Percentiles rank a stretch among this genome's conserved stretches.
Conservation (phyloP, 1,284 basidiomycete species). For the Papiliotrema flavescens region DNA sequence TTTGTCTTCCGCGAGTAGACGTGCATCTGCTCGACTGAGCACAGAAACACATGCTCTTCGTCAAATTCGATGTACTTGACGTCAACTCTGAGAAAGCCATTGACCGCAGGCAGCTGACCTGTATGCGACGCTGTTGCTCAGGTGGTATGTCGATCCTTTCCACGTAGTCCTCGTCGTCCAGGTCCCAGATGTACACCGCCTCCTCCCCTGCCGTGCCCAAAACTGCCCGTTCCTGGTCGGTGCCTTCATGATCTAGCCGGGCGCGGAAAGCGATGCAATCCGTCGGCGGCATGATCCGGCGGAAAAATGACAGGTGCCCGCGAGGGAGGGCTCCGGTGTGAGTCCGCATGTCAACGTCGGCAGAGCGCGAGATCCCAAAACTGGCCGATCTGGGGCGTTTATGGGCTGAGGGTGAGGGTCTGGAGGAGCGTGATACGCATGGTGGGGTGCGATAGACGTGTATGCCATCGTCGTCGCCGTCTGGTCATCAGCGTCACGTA, state of each 20-base stretch:
- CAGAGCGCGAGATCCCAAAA: neutral
- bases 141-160: constrained; percentile 14
- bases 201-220: constrained; percentile 25
- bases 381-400: neutral
- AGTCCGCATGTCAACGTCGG: neutral
- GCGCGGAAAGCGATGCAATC: constrained; percentile 34
- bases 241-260: constrained; percentile 28
- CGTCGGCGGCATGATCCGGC: constrained; percentile 29
- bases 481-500: neutral
- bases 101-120: constrained; percentile 13
- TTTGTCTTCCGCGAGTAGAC: constrained; percentile 30
- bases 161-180: constrained; percentile 29
- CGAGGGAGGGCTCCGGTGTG: constrained; percentile 18
- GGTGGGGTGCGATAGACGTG: constrained; percentile 29
- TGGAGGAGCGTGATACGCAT: constrained; percentile 13
- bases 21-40: constrained; percentile 20
- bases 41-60: constrained; percentile 42
- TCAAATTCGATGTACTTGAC: constrained; percentile 46
- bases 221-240: constrained; percentile 21
- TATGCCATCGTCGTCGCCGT: constrained; percentile 8
- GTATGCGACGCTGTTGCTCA: constrained; percentile 9
- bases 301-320: constrained; percentile 36
- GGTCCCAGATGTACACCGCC: constrained; percentile 35
- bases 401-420: neutral
- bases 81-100: neutral